Base-by-base conservation (phyloP, 2,329 filamentous ascomycete species). In the Spiromastix sp. region DNA sequence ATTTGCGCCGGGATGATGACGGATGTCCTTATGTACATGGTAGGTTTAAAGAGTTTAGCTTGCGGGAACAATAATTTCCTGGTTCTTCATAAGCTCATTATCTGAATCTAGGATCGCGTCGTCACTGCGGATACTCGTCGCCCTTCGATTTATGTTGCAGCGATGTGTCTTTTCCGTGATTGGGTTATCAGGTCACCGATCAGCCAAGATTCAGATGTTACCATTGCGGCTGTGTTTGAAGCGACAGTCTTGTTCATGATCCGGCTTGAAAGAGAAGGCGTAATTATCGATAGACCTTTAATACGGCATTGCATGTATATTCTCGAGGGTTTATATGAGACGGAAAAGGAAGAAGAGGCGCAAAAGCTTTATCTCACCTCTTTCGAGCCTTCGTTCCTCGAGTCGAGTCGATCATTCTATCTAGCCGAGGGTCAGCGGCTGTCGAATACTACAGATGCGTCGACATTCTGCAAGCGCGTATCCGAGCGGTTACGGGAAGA, bases 1-100 rank as follows among this genome's bases (percentile, higher is more conserved):
- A 74, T 83, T 38, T 87, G 83, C 29, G 94, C 94, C 84, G 86
- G 85, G 53, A 96, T 96, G 89, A 80, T 85, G 33, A 86, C 87
- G 3, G 91, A 96, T 57, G 85, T 96, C 20, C 70, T 96, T 34
- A 95, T 96, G 86, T 95, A 95, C 54, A 85, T 98, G 69, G 73
- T 77, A 53, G 51, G 67, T 51, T 38, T n/a, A n/a, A n/a, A n/a
- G n/a, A n/a, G n/a, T n/a, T n/a, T n/a, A n/a, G n/a, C n/a, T n/a
- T n/a, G n/a, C n/a, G n/a, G n/a, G n/a, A n/a, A n/a, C n/a, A n/a
- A n/a, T n/a, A n/a, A n/a, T n/a, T n/a, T n/a, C n/a, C n/a, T n/a
- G n/a, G n/a, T n/a, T n/a, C n/a, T n/a, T n/a, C n/a, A n/a, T n/a
- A n/a, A n/a, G n/a, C n/a, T n/a, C n/a, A n/a, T n/a, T n/a, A n/a